Percentiles rank a stretch among this genome's conserved stretches.
These are phyloP conservation scores for Ormosia semicastrata DNA, from an alignment of 306 rosid genomes.

Conservation along the genomic window DNA sequence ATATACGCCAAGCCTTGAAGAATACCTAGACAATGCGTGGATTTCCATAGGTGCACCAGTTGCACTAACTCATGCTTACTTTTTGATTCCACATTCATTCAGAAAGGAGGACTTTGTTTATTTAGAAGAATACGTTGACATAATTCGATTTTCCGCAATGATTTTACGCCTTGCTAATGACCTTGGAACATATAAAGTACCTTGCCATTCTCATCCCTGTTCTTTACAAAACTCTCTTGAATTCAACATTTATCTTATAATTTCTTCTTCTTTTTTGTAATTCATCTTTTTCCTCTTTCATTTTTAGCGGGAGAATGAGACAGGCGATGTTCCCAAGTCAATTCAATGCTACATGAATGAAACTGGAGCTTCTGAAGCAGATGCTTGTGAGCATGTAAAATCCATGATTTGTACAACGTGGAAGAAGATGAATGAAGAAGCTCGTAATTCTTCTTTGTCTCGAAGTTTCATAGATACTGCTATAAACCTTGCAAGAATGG, in stretches of 20 bases:
- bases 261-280: background rate
- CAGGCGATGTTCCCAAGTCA: conserved; percentile 30
- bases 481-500: background rate
- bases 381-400: background rate
- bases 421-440: conserved; percentile 26
- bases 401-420: conserved; percentile 6
- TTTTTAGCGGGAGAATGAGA: background rate
- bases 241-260: background rate
- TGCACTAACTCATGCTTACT: background rate
- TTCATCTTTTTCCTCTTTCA: background rate
- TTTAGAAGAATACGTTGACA: background rate
- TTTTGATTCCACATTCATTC: background rate
- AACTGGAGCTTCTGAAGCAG: conserved; percentile 17
- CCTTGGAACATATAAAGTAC: background rate
- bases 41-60: background rate
- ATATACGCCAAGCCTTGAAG: conserved; percentile 3
- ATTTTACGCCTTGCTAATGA: conserved; percentile 1
- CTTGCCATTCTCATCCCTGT: background rate
- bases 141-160: background rate
- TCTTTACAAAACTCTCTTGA: background rate
- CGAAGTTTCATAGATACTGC: background rate
- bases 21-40: conserved; percentile 9
- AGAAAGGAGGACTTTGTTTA: background rate
- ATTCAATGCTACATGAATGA: conserved; percentile 44
- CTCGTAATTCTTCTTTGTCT: background rate